Evolutionary conservation across 805 yeast species (phyloP), one percentile per base, ranked within the genome.

Genomic region (Saturnispora diversa): DNA sequence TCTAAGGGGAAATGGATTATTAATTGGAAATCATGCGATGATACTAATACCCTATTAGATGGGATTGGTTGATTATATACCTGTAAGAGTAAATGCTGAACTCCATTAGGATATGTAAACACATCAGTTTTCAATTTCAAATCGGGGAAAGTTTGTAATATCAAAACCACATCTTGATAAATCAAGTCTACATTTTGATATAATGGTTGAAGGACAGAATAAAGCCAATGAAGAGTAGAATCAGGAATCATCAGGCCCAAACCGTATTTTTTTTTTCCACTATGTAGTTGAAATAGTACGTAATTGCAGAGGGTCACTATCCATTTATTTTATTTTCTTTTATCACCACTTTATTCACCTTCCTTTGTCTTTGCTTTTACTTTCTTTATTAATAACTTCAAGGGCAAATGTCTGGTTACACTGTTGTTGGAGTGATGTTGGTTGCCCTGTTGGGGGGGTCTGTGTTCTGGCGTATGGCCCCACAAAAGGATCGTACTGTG

Each of bases 381-480:
- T n/a, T n/a, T n/a, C n/a, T n/a, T n/a, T n/a, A n/a, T n/a, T n/a
- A n/a, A n/a, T n/a, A n/a, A n/a, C n/a, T n/a, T n/a, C n/a, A n/a
- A n/a, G n/a, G n/a, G n/a, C n/a, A n/a, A 12, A 43, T 46, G 49
- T 33, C 39, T 23, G 47, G 50, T n/a, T 46, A 46, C 25, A 37
- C 41, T 7, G 47, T 44, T 7, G 25, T 46, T 6, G 45, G 26
- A 12, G 50, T 46, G 29, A 67, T 86, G 46, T 53, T 79, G 20
- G 65, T 75, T 42, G 80, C 80, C 10, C 73, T 69, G 21, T 70
- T 69, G 19, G 62, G 74, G 31, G 75, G 86, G 11, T 69, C 74
- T n/a, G 66, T 71, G 32, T 79, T 87, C 44, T 88, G 97, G 97
- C 65, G 71, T 39, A 69, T 77, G 60, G 94, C 96, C 7, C 96